Evolutionary conservation across 1,284 basidiomycete species (phyloP).

Genomic region (Marasmius tenuissimus): DNA sequence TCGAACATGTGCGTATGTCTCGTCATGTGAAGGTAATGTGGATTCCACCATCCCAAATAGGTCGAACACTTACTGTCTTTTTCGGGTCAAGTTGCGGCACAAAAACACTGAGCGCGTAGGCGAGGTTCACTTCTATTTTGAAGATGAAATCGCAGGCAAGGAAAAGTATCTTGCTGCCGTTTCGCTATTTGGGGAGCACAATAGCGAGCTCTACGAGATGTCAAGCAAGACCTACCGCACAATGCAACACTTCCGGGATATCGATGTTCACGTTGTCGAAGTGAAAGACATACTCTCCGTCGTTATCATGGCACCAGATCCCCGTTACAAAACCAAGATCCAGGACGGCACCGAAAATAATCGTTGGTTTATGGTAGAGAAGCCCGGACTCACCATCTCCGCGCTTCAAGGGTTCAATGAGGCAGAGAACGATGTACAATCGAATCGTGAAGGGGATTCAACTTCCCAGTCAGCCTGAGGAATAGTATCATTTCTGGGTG

Average conservation of each 20-base stretch:
- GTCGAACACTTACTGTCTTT: no score
- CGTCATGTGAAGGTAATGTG: conserved; percentile 24
- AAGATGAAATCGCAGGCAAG: not conserved
- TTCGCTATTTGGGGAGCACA: conserved; percentile 9
- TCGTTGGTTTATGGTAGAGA: no score
- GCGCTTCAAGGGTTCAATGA: not conserved
- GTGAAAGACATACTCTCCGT: no score
- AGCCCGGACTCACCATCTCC: conserved; percentile 9
- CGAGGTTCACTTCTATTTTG: conserved; percentile 12
- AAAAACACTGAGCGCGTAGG: conserved; percentile 1
- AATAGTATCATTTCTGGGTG: no score
- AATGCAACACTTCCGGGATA: no score
- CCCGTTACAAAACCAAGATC: no score
- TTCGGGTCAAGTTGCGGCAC: no score
- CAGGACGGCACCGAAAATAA: no score
- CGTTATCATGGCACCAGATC: no score
- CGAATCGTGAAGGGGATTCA: not conserved
- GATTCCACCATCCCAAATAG: not conserved
- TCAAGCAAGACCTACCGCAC: no score
- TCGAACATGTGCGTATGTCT: conserved; percentile 15
- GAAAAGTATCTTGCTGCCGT: conserved; percentile 7
- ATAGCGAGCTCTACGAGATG: conserved; percentile 8
- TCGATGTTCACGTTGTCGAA: no score
- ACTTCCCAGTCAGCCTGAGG: no score
- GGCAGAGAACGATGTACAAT: not conserved